Evolutionary conservation across 2,329 filamentous ascomycete species (phyloP), one percentile per base, ranked within the genome.

Genomic region (Pseudogymnoascus sp.): DNA sequence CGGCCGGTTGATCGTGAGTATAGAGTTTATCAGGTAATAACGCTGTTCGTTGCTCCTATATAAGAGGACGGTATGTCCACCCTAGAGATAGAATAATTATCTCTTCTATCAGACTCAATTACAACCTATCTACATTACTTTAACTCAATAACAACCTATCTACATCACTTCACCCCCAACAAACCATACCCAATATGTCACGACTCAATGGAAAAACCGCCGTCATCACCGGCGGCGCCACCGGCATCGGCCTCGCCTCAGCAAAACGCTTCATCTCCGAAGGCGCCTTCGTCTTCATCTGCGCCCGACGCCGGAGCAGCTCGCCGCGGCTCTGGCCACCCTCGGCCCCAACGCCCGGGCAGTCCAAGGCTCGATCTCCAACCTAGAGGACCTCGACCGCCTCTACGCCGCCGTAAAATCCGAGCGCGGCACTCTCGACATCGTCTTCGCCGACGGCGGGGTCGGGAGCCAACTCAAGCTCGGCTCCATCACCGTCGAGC

Each of bases 341-440:
- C 66, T 67, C 49, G 66, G 66, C 0, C 62, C 66, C 60, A 65
- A 67, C 64, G 66, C 66, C 63, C 66, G 66, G 60, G 65, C 60
- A 1, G 45, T 67, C 16, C 40, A 65, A 55, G 66, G 66, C 63
- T 67, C 66, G 0, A 61, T 68, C 66, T 68, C 66, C 58, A 28
- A 63, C 49, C 61, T 67, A 41, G 60, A 60, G 40, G 66, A 67
- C 60, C 66, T 68, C 62, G 66, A 68, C 60, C 41, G 60, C 45
- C 66, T 68, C 61, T 68, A 68, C 61, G 66, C 64, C 12, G 66
- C 66, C 5, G 66, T 68, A 2, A 67, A 68, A 62, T 63, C 66
- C 61, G 66, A 68, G 66, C 66, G 66, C 40, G 66, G 66, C 45
- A 67, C 66, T 25, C 64, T 68, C 66, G 66, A 68, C 64, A 67